These are phyloP conservation scores for Apophysomyces sp. DNA, from an alignment of 371 early-diverging fungal genomes.

Conservation along the genomic window DNA sequence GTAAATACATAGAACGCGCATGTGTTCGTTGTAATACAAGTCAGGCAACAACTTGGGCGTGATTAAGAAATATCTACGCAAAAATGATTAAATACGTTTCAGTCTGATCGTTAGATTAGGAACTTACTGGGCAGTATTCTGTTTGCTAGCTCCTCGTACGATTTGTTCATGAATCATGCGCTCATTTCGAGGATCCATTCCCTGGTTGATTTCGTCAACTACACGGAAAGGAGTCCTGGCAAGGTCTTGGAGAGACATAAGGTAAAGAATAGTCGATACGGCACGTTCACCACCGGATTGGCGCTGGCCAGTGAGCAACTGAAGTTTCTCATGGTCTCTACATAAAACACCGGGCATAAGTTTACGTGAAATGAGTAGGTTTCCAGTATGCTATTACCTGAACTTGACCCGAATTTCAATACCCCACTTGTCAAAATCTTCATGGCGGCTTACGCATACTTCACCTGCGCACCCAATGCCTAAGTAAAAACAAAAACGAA, in stretches of 20 bases:
- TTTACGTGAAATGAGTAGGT: too few relatives aligned
- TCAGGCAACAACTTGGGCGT: constrained; percentile 99
- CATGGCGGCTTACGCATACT: constrained; percentile 66
- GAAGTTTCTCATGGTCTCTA: constrained; percentile 84
- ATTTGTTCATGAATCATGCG: constrained; percentile 94
- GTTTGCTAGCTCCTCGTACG: constrained; percentile 70
- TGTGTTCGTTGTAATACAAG: constrained; percentile 89
- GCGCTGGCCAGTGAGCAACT: constrained; percentile 85
- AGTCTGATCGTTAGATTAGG: background rate
- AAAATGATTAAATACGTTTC: constrained; percentile 12
- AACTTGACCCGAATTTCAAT: constrained; percentile 95
- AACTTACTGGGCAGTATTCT: constrained; percentile 72
- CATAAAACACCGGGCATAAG: too few relatives aligned
- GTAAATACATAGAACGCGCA: constrained; percentile 93
- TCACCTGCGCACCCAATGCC: constrained; percentile 91
- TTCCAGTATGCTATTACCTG: too few relatives aligned
- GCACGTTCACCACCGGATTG: constrained; percentile 99
- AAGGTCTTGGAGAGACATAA: constrained; percentile 92
- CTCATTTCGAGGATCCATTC: constrained; percentile 99
- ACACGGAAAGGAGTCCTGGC: constrained; percentile 96
- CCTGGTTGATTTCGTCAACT: constrained; percentile 99
- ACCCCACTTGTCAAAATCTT: constrained; percentile 94
- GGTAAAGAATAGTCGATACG: constrained; percentile 96
- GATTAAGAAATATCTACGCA: constrained; percentile 88
- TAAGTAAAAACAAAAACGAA: constrained; percentile 9